A percentile compares a stretch with the other conserved stretches of the same genome.
phyloP scores from a whole-genome alignment of 2,329 filamentous ascomycete genomes.

The Colletotrichum liaoningense region DNA sequence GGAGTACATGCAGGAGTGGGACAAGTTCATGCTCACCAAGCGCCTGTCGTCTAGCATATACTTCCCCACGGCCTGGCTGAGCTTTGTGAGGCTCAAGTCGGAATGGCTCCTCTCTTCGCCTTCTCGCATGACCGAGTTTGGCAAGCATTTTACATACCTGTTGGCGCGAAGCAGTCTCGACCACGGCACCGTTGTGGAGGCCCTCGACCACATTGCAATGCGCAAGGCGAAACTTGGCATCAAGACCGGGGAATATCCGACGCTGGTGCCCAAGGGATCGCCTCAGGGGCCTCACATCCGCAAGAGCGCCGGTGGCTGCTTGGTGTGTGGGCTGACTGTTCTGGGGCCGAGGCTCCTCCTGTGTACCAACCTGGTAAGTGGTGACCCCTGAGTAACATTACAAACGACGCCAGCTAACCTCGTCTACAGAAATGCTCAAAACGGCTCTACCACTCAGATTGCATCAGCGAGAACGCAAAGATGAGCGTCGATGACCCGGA shows the following conservation, averaged over 20 bases:
- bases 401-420: conserved; percentile 24
- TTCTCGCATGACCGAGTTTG: conserved; percentile 64
- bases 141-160: conserved; percentile 64
- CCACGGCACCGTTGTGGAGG: conserved; percentile 55
- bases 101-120: conserved; percentile 62
- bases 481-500: conserved; percentile 49
- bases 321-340: conserved; percentile 60
- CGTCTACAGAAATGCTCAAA: conserved; percentile 51
- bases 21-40: conserved; percentile 63
- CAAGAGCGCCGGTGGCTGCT: conserved; percentile 58
- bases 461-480: conserved; percentile 46
- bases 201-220: conserved; percentile 55
- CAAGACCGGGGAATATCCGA: conserved; percentile 4
- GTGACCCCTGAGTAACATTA: neutral
- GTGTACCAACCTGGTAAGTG: conserved; percentile 62
- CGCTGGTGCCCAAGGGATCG: conserved; percentile 40
- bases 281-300: conserved; percentile 50
- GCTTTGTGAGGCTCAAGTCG: conserved; percentile 62
- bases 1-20: conserved; percentile 70
- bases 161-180: conserved; percentile 60
- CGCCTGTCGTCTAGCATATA: conserved; percentile 64
- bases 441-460: conserved; percentile 62
- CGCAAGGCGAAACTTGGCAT: conserved; percentile 47
- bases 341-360: conserved; percentile 59
- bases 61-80: conserved; percentile 62